phyloP scores from a whole-genome alignment of 2,329 filamentous ascomycete genomes.

The Fusarium humuli region DNA sequence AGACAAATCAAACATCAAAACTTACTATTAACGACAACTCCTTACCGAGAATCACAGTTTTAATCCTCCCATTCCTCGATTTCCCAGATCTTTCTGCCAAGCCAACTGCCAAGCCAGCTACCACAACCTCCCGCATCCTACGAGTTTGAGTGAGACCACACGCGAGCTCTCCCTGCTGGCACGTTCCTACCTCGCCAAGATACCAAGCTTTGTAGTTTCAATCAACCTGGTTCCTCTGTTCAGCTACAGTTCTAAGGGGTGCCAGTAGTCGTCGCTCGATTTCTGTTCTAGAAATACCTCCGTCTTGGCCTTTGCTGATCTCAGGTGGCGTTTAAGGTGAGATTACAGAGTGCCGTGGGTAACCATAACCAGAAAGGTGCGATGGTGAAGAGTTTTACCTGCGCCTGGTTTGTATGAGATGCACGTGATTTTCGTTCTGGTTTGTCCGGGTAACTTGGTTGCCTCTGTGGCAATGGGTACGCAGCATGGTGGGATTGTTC shows the following conservation, averaged over 20 bases:
- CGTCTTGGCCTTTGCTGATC: not conserved
- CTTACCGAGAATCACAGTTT: too few relatives aligned
- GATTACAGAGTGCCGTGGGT: not conserved
- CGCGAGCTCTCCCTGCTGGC: conserved; percentile 2
- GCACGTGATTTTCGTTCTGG: not conserved
- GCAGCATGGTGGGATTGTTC: not conserved
- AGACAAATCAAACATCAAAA: too few relatives aligned
- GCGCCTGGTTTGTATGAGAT: not conserved
- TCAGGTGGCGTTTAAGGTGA: not conserved
- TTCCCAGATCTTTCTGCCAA: too few relatives aligned
- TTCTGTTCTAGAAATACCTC: conserved; percentile 1
- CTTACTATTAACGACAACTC: too few relatives aligned
- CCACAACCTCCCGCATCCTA: not conserved
- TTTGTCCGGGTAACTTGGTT: not conserved
- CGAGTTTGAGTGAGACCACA: not conserved
- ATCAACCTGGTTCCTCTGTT: not conserved
- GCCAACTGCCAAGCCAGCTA: too few relatives aligned
- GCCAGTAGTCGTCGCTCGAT: too few relatives aligned
- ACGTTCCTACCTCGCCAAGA: conserved; percentile 10
- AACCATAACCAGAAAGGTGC: not conserved
- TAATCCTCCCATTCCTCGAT: too few relatives aligned
- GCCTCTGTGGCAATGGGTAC: not conserved
- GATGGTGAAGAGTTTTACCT: not conserved
- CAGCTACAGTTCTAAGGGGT: too few relatives aligned
- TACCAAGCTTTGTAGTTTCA: not conserved